Conservation (phyloP, 495 filamentous ascomycete genomes). For the Neurospora intermedia region DNA sequence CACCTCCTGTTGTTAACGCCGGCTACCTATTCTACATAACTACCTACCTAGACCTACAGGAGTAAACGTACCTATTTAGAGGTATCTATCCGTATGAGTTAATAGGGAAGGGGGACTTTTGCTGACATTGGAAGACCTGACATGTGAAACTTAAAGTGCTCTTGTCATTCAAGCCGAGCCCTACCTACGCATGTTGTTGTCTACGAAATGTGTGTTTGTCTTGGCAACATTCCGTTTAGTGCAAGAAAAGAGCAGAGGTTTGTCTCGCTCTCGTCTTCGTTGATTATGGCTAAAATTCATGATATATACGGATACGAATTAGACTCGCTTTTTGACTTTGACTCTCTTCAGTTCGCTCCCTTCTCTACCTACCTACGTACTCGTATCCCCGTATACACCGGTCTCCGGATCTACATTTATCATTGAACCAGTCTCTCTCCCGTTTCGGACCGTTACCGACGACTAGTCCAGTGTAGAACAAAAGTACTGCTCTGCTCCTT, state of each 20-base stretch:
- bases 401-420: background rate
- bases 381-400: background rate
- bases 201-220: background rate
- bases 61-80: background rate
- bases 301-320: background rate
- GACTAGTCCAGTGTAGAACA: background rate
- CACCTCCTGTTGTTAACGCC: background rate
- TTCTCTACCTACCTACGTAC: no score
- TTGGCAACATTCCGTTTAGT: background rate
- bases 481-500: background rate
- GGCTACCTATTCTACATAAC: background rate
- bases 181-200: background rate
- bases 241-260: background rate
- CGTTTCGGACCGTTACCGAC: background rate
- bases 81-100: background rate
- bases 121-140: background rate
- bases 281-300: background rate
- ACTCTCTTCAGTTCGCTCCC: no score
- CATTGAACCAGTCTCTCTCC: background rate
- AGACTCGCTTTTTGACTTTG: background rate
- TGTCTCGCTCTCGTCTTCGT: background rate
- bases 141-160: background rate
- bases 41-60: background rate
- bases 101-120: background rate
- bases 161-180: background rate